Evolutionary conservation across 164 flowering plant genomes (phyloP).

Genomic region (Euptelea pleiosperma): DNA sequence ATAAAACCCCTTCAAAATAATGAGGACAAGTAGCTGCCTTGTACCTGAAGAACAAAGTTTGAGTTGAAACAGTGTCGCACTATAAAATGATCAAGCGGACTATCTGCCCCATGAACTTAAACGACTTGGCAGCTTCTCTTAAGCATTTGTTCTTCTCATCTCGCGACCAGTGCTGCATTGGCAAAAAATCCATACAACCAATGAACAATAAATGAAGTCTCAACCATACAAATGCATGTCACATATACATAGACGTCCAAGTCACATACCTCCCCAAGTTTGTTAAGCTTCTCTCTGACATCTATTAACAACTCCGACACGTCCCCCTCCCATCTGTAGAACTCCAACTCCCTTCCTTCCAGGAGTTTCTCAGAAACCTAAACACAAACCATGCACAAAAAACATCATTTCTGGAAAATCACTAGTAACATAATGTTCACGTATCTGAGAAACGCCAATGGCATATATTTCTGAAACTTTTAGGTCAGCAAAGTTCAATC

Average conservation of each 20-base stretch:
- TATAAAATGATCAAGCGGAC: conserved; percentile 70
- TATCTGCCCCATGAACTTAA: conserved; percentile 70
- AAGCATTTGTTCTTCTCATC: conserved; percentile 82
- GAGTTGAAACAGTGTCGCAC: conserved; percentile 1
- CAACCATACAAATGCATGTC: neutral
- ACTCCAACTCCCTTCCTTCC: conserved; percentile 67
- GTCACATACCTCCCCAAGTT: conserved; percentile 66
- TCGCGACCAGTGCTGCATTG: conserved; percentile 75
- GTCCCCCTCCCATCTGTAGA: conserved; percentile 78
- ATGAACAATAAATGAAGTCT: neutral
- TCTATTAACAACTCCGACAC: conserved; percentile 52
- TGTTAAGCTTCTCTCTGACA: conserved; percentile 77
- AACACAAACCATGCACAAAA: neutral
- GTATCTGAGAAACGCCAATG: neutral
- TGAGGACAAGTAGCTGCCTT: neutral
- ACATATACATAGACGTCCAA: neutral
- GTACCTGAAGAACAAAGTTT: neutral
- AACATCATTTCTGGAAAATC: neutral
- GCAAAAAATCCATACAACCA: conserved; percentile 3
- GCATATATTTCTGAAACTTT: neutral
- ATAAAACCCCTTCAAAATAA: neutral
- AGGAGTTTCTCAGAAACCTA: conserved; percentile 71
- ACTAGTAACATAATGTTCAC: neutral
- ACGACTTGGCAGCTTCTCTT: conserved; percentile 75
- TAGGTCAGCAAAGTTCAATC: neutral